phyloP scores from a whole-genome alignment of 2,329 filamentous ascomycete species.

The Mycosphaerella sp. region DNA sequence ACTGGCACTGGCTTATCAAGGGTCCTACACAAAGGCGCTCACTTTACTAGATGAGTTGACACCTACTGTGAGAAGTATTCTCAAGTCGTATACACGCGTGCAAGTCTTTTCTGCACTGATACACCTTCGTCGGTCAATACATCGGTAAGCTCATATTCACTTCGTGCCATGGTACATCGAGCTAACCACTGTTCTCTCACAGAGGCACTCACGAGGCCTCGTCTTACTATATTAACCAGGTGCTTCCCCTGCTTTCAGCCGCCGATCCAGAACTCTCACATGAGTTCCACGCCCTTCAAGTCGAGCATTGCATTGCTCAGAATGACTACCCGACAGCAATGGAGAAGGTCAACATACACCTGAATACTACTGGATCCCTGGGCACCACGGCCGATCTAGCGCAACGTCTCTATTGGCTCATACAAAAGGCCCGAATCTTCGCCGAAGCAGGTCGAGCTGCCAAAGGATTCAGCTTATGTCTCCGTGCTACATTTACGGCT shows the following conservation, averaged over 20 bases:
- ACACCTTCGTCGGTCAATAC: slow-evolving; percentile 57
- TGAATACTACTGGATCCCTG: slow-evolving; percentile 21
- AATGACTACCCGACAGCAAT: slow-evolving; percentile 42
- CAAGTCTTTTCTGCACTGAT: slow-evolving; percentile 60
- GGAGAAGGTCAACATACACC: slow-evolving; percentile 47
- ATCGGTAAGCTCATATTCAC: slow-evolving; percentile 35
- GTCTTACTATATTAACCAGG: slow-evolving; percentile 51
- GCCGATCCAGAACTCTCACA: slow-evolving; percentile 54
- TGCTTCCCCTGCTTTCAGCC: slow-evolving; percentile 41
- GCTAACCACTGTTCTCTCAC: not conserved
- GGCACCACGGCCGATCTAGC: slow-evolving; percentile 48
- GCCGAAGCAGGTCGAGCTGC: slow-evolving; percentile 62
- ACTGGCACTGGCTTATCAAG: slow-evolving; percentile 57
- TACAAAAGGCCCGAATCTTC: slow-evolving; percentile 66
- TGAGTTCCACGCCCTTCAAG: slow-evolving; percentile 53
- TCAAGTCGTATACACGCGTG: slow-evolving; percentile 73
- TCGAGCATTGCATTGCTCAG: slow-evolving; percentile 53
- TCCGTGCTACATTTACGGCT: slow-evolving; percentile 68
- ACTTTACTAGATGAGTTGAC: slow-evolving; percentile 54
- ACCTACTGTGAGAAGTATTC: slow-evolving; percentile 57
- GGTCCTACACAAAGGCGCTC: slow-evolving; percentile 64
- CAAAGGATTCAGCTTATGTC: slow-evolving; percentile 67
- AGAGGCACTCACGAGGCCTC: slow-evolving; percentile 54
- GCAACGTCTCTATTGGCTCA: slow-evolving; percentile 63
- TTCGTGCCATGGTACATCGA: not conserved